Percentiles rank a stretch among this genome's conserved stretches.
phyloP scores from a whole-genome alignment of 106 monocot species.

The Acorus calamus region DNA sequence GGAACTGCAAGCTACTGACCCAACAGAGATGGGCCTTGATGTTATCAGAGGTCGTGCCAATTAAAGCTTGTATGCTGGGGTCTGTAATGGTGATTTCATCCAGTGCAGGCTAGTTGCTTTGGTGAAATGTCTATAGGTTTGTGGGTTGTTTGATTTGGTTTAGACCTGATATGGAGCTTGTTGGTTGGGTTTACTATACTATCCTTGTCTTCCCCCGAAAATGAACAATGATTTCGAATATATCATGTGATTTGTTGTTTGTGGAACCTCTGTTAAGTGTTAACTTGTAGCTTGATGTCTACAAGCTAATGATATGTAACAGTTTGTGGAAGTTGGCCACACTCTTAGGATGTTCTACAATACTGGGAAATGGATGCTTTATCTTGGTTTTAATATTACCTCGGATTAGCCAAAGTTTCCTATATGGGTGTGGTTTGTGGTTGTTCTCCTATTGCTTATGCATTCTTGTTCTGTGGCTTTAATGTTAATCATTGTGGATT shows the following conservation, averaged over 20 bases:
- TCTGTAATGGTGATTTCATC: background rate
- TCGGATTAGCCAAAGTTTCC: too few relatives aligned
- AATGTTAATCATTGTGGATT: too few relatives aligned
- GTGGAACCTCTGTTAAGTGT: background rate
- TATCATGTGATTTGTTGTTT: constrained; percentile 13
- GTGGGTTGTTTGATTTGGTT: background rate
- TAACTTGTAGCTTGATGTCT: constrained; percentile 11
- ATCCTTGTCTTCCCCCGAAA: background rate
- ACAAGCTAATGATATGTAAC: constrained; percentile 7
- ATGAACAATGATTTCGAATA: background rate
- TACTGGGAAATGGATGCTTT: background rate
- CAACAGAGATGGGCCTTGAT: constrained; percentile 27
- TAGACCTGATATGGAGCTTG: constrained; percentile 11
- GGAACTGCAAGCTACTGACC: constrained; percentile 5
- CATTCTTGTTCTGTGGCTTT: too few relatives aligned
- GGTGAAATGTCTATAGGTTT: constrained; percentile 10
- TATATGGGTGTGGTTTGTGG: too few relatives aligned
- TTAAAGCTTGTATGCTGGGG: background rate
- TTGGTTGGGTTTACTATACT: constrained; percentile 2
- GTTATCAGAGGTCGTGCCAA: constrained; percentile 23
- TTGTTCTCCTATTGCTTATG: too few relatives aligned
- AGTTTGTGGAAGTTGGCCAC: constrained; percentile 3
- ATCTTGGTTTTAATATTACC: background rate
- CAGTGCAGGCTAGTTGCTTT: constrained; percentile 4
- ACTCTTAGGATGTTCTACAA: background rate